Percentiles rank a stretch among this genome's conserved stretches.
These are phyloP conservation scores for Penicillium maclennaniae DNA, from an alignment of 495 filamentous ascomycete genomes.

Conservation along the genomic window DNA sequence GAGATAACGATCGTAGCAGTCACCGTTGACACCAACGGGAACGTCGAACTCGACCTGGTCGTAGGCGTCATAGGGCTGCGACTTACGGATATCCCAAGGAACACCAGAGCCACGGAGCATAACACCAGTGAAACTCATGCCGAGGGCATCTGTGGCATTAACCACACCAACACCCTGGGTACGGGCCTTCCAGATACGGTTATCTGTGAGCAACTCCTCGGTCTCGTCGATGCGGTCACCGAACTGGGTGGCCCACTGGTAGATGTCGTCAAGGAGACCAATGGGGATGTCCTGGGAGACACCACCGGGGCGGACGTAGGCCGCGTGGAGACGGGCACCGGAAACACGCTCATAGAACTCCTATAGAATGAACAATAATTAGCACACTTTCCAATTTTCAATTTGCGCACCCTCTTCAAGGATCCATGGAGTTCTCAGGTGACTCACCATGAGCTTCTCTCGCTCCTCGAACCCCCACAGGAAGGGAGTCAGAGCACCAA, in stretches of 20 bases:
- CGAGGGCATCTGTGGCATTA: slow-evolving; percentile 84
- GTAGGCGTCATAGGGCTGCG: slow-evolving; percentile 94
- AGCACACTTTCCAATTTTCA: background rate
- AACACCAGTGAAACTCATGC: slow-evolving; percentile 92
- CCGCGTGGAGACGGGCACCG: slow-evolving; percentile 94
- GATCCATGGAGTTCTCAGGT: background rate
- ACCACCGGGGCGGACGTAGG: slow-evolving; percentile 96
- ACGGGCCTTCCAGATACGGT: slow-evolving; percentile 96
- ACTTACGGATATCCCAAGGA: slow-evolving; percentile 97
- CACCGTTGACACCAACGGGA: slow-evolving; percentile 91
- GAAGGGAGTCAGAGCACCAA: slow-evolving; percentile 96
- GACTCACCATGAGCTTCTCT: slow-evolving; percentile 96
- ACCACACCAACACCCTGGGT: slow-evolving; percentile 92
- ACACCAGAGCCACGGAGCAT: slow-evolving; percentile 97
- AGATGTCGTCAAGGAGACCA: slow-evolving; percentile 97
- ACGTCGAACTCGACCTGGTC: slow-evolving; percentile 98
- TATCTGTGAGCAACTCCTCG: slow-evolving; percentile 97
- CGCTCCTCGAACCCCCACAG: slow-evolving; percentile 99
- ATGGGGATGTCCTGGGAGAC: slow-evolving; percentile 93
- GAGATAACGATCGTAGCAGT: slow-evolving; percentile 98
- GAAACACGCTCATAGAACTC: slow-evolving; percentile 99
- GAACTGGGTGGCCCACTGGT: slow-evolving; percentile 99
- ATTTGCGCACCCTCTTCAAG: background rate
- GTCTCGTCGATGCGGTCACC: slow-evolving; percentile 99
- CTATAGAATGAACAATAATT: slow-evolving; percentile 39